Conservation (phyloP, 257 asterid species). For the Orobanche coerulescens region DNA sequence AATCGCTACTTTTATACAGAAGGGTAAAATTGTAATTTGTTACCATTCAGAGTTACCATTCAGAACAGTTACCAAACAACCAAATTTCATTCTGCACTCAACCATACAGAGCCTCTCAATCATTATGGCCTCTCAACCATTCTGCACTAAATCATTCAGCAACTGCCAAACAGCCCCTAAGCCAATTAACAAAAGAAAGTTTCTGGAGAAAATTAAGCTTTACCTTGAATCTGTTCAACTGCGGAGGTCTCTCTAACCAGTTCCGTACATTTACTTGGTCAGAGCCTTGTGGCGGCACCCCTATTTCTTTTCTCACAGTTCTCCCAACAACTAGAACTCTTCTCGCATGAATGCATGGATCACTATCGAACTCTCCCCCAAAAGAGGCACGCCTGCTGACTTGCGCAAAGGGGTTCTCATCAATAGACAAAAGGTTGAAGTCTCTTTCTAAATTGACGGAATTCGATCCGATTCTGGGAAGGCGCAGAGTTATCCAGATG, state of each 20-base stretch:
- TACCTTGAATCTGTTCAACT: slow-evolving; percentile 86
- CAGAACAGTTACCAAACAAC: too few relatives aligned
- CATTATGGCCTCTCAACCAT: too few relatives aligned
- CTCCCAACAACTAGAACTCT: slow-evolving; percentile 67
- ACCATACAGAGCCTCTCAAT: too few relatives aligned
- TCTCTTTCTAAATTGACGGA: slow-evolving; percentile 70
- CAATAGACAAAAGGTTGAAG: slow-evolving; percentile 57
- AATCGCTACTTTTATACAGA: too few relatives aligned
- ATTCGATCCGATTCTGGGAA: slow-evolving; percentile 67
- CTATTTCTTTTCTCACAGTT: slow-evolving; percentile 48
- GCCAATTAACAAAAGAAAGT: slow-evolving; percentile 9
- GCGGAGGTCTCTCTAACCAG: slow-evolving; percentile 82
- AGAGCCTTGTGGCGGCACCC: slow-evolving; percentile 44
- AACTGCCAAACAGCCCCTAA: too few relatives aligned
- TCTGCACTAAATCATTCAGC: too few relatives aligned
- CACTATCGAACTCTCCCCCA: slow-evolving; percentile 67
- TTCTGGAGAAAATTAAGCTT: slow-evolving; percentile 16
- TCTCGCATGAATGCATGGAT: slow-evolving; percentile 90
- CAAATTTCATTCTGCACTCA: too few relatives aligned
- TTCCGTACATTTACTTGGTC: slow-evolving; percentile 66
- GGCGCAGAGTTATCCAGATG: slow-evolving; percentile 80
- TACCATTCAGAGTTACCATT: too few relatives aligned
- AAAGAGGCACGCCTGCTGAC: slow-evolving; percentile 71
- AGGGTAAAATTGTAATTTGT: too few relatives aligned
- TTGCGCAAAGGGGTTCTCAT: slow-evolving; percentile 82